Evolutionary conservation across 169 alveolate genomes (phyloP).

Genomic region (Eimeria tenella): DNA sequence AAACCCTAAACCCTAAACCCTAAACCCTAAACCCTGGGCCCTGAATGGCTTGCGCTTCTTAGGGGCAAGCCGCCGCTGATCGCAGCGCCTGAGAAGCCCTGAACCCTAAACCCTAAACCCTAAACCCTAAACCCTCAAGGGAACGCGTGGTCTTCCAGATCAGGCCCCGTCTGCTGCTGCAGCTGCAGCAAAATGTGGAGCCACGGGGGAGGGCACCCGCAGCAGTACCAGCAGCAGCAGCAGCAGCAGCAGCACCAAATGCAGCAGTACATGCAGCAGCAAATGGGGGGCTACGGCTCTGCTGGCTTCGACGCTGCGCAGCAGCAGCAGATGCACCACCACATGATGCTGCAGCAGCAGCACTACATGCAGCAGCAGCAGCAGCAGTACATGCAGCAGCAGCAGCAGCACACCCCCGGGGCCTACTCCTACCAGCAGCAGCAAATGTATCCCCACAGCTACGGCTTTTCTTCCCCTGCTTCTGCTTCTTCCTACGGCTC

Average conservation of each 20-base stretch:
- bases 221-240: constrained; percentile 22
- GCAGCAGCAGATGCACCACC: constrained; percentile 22
- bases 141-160: too few species aligned
- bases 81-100: neutral
- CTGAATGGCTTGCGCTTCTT: too few species aligned
- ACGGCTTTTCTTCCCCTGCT: neutral
- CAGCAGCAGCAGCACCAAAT: neutral
- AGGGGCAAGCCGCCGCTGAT: too few species aligned
- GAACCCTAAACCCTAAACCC: constrained; percentile 17
- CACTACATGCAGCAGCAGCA: constrained; percentile 35
- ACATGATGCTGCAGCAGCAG: constrained; percentile 29
- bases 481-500: constrained; percentile 2
- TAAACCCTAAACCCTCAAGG: neutral
- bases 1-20: constrained; percentile 62
- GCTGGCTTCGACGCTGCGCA: constrained; percentile 13
- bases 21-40: constrained; percentile 42
- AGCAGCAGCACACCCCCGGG: constrained; percentile 50
- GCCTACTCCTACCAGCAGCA: constrained; percentile 6
- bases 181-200: neutral
- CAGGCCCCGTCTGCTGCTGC: too few species aligned
- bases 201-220: constrained; percentile 24
- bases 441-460: constrained; percentile 10
- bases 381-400: constrained; percentile 23
- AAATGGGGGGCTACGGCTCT: constrained; percentile 9
- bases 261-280: constrained; percentile 60